Percentiles rank a stretch among this genome's conserved stretches.
These are phyloP conservation scores for Neonectria ditissima DNA, from an alignment of 2,329 filamentous ascomycete genomes.

Conservation along the genomic window DNA sequence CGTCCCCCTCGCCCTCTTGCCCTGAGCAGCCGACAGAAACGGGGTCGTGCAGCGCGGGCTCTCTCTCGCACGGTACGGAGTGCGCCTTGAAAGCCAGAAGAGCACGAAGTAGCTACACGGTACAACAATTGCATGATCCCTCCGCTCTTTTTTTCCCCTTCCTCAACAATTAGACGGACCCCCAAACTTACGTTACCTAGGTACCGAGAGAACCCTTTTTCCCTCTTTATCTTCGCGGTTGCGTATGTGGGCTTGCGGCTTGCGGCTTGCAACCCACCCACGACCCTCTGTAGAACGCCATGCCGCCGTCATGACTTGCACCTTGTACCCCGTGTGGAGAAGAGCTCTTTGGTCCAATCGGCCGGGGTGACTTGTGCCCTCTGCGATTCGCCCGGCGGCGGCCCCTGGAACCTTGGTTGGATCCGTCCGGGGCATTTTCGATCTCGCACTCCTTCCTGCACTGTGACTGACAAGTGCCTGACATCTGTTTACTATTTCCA, in stretches of 20 bases:
- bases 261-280: background rate
- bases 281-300: slow-evolving; percentile 2
- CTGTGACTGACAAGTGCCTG: slow-evolving; percentile 22
- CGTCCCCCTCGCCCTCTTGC: background rate
- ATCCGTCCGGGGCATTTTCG: slow-evolving; percentile 29
- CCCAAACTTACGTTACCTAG: background rate
- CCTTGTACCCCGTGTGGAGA: slow-evolving; percentile 2
- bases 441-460: slow-evolving; percentile 22
- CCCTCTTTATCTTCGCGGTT: background rate
- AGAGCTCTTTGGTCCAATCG: slow-evolving; percentile 13
- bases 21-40: background rate
- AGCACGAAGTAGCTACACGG: too few relatives aligned
- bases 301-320: background rate
- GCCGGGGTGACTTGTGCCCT: slow-evolving; percentile 22
- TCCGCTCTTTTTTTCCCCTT: background rate
- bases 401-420: slow-evolving; percentile 9
- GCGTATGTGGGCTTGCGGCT: slow-evolving; percentile 7
- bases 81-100: background rate
- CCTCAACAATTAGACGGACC: background rate
- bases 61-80: background rate
- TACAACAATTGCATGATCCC: background rate
- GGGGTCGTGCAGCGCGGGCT: background rate
- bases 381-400: slow-evolving; percentile 22
- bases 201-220: background rate
- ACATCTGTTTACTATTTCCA: slow-evolving; percentile 3